Base-by-base conservation (phyloP, 2,329 filamentous ascomycete genomes). In the Fusarium fujikuroi region DNA sequence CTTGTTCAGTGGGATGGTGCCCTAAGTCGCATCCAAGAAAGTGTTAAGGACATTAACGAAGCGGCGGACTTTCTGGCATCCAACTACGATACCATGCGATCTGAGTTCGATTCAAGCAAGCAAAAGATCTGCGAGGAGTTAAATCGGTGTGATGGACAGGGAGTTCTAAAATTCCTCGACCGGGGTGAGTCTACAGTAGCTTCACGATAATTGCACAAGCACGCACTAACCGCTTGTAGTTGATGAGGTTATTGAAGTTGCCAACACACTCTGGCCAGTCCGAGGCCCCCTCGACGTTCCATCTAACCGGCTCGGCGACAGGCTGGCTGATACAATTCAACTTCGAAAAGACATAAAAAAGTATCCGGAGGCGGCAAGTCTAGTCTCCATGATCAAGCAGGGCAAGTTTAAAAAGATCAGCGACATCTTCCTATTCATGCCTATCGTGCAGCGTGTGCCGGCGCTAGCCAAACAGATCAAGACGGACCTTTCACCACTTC, bases 291-390 rank as follows among this genome's bases (percentile, higher is more conserved):
- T 49, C 2, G 46, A 49, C 28, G 15, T 49, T 49, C 28, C 28
- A 30, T 7, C 46, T 12, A 30, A 1, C 7, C 9, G 12, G 0
- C 46, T 49, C 9, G 0, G 21, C 7, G 2, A 18, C 0, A 49
- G 46, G 1, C 1, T 30, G 2, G 9, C 46, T 6, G 46, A 49
- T 2, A 49, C 28, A 0, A 7, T 30, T 9, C 28, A 49, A 12
- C 28, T 49, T 3, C 16, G 46, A 49, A 49, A 49, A 0, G 28
- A 49, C 46, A 49, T 49, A 28, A 30, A 30, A 18, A 49, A 12
- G 28, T 9, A 30, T 30, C 46, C 28, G 0, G 46, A 30, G 14
- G 9, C 7, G 9, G 10, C 19, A 49, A 30, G 14, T 16, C 15
- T 49, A 12, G 28, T 49, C 14, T 49, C 46, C 15, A 30, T 9